These are phyloP conservation scores for Aegilops longissima DNA, from an alignment of 176 grass and related monocot species.

Conservation along the genomic window DNA sequence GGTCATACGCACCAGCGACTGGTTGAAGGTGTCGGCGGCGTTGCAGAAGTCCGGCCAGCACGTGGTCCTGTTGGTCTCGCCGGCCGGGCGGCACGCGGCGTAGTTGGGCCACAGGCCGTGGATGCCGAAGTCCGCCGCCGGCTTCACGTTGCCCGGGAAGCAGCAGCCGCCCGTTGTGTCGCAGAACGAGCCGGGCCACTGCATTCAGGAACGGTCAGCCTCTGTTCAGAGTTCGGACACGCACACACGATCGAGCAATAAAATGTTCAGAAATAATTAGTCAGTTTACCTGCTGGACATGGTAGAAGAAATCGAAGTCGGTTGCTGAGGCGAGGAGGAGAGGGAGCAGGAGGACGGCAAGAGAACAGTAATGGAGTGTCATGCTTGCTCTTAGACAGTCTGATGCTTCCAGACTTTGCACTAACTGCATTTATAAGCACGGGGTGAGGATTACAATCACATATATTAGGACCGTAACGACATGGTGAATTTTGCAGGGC, in stretches of 20 bases:
- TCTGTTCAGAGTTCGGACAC: not conserved
- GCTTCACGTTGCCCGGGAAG: slow-evolving; percentile 50
- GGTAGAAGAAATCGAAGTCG: slow-evolving; percentile 78
- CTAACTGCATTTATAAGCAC: too few relatives aligned
- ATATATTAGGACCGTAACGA: too few relatives aligned
- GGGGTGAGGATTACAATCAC: too few relatives aligned
- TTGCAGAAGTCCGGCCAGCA: slow-evolving; percentile 29
- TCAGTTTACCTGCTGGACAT: slow-evolving; percentile 52
- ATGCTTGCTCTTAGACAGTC: not conserved
- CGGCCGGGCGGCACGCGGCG: not conserved
- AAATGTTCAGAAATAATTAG: not conserved
- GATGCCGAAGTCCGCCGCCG: slow-evolving; percentile 57
- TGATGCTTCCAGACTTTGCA: too few relatives aligned
- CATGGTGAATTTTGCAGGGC: too few relatives aligned
- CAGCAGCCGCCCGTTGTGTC: slow-evolving; percentile 53
- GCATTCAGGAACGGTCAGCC: not conserved
- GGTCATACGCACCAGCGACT: too few relatives aligned
- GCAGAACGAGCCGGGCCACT: slow-evolving; percentile 74
- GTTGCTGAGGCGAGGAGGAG: too few relatives aligned
- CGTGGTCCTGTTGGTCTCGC: too few relatives aligned
- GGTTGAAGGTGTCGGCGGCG: not conserved
- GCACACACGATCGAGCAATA: not conserved
- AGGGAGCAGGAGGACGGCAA: not conserved
- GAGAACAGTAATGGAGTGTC: not conserved
- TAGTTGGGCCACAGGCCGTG: slow-evolving; percentile 82